Evolutionary conservation across 75 land plant species (phyloP).

Genomic region (Ceratopteris richardii): DNA sequence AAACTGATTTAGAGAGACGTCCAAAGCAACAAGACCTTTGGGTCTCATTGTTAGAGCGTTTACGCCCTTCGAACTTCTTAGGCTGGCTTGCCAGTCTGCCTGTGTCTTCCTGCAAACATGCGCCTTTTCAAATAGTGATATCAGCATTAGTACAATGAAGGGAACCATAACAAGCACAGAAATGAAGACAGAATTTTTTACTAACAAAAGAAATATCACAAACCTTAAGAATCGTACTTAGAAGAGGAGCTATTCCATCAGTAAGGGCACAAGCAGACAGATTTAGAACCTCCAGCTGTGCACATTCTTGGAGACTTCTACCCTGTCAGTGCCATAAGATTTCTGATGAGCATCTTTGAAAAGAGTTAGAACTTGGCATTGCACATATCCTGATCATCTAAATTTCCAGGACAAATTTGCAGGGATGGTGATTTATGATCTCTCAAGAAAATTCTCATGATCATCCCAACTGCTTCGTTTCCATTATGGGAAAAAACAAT

Average conservation of each 20-base stretch:
- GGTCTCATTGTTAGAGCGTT: slow-evolving; percentile 2
- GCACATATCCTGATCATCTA: not conserved
- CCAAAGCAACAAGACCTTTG: slow-evolving; percentile 20
- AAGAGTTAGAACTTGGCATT: not conserved
- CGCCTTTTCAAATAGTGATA: slow-evolving; percentile 4
- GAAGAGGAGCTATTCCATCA: slow-evolving; percentile 11
- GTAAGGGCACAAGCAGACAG: slow-evolving; percentile 26
- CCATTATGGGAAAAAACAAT: too few species aligned
- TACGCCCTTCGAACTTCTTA: slow-evolving; percentile 7
- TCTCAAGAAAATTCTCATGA: too few species aligned
- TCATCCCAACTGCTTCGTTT: too few species aligned
- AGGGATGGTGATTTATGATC: too few species aligned
- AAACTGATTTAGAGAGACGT: slow-evolving; percentile 20
- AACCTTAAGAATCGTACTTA: slow-evolving; percentile 19
- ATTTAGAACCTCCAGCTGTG: slow-evolving; percentile 17
- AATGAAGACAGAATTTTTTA: too few species aligned
- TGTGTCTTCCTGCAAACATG: slow-evolving; percentile 15
- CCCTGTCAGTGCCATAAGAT: slow-evolving; percentile 9
- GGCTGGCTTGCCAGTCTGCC: slow-evolving; percentile 28
- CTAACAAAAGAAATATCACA: too few species aligned
- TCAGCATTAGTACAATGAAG: not conserved
- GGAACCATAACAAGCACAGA: too few species aligned
- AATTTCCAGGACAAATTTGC: not conserved
- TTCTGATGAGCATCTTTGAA: not conserved
- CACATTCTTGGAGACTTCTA: slow-evolving; percentile 19